Evolutionary conservation across 306 rosid species (phyloP).

Genomic region (Sechiopsis laciniata): DNA sequence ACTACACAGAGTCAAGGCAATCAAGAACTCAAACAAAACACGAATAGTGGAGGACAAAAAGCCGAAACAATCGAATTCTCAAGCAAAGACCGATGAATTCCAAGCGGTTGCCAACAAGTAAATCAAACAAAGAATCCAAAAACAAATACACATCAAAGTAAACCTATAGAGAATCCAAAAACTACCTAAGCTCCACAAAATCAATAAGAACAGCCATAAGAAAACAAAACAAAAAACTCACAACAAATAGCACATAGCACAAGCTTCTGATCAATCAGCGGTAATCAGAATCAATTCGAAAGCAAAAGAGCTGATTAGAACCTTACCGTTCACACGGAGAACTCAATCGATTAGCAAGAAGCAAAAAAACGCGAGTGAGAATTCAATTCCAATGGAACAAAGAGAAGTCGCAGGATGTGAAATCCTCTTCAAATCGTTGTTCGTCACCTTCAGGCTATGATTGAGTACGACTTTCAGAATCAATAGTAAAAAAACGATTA

Average conservation of each 20-base stretch:
- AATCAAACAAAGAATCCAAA: conserved; percentile 4
- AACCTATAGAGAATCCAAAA: conserved; percentile 10
- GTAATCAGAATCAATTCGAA: conserved; percentile 12
- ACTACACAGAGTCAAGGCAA: not conserved
- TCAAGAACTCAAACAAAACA: not conserved
- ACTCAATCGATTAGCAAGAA: not conserved
- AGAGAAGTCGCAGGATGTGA: not conserved
- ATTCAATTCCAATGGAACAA: conserved; percentile 1
- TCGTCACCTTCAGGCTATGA: conserved; percentile 1
- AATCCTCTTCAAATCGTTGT: conserved; percentile 4
- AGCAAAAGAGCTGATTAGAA: not conserved
- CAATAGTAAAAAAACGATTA: conserved; percentile 6
- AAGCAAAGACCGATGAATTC: not conserved
- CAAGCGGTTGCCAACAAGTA: conserved; percentile 3
- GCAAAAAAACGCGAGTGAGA: conserved; percentile 7
- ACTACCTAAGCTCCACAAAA: not conserved
- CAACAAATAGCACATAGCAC: not conserved
- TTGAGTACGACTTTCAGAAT: conserved; percentile 14
- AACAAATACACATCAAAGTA: not conserved
- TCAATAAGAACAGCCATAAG: conserved; percentile 3
- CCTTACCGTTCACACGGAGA: conserved; percentile 14
- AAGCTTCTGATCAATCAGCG: conserved; percentile 14
- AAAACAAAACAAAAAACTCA: not conserved
- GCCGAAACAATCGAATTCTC: not conserved
- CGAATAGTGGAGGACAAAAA: not conserved